Evolutionary conservation across 1,284 basidiomycete genomes (phyloP).

Genomic region (Puccinia sorghi): DNA sequence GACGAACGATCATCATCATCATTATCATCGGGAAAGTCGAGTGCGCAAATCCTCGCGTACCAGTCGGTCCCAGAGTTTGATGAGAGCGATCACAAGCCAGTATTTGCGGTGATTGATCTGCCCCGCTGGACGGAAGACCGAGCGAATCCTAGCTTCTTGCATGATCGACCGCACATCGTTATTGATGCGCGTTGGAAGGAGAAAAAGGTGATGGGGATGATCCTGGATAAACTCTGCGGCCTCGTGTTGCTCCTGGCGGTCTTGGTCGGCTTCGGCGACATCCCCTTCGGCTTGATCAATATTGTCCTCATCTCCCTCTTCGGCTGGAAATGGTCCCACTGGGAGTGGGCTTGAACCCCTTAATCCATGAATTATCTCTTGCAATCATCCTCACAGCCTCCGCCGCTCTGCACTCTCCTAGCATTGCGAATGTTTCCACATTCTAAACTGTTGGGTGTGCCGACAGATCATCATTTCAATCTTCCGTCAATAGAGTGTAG

Average conservation of each 20-base stretch:
- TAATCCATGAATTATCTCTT: background rate
- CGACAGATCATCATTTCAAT: too few relatives aligned
- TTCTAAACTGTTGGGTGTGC: too few relatives aligned
- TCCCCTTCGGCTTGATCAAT: slow-evolving; percentile 52
- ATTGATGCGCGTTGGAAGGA: slow-evolving; percentile 59
- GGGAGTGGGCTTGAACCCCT: background rate
- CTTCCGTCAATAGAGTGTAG: too few relatives aligned
- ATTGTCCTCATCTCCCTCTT: background rate
- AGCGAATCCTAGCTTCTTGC: slow-evolving; percentile 61
- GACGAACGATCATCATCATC: background rate
- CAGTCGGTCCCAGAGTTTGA: slow-evolving; percentile 29
- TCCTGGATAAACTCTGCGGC: slow-evolving; percentile 72
- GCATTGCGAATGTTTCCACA: too few relatives aligned
- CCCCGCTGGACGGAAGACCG: slow-evolving; percentile 45
- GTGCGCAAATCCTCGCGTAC: slow-evolving; percentile 10
- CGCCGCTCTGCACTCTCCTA: too few relatives aligned
- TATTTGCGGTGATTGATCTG: slow-evolving; percentile 57
- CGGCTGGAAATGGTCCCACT: slow-evolving; percentile 7
- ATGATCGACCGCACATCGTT: slow-evolving; percentile 51
- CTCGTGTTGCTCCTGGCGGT: slow-evolving; percentile 72
- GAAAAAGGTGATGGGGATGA: slow-evolving; percentile 68
- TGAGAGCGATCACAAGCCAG: slow-evolving; percentile 57
- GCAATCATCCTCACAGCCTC: too few relatives aligned
- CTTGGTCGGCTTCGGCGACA: slow-evolving; percentile 72
- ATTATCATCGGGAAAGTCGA: background rate